Base-by-base conservation (phyloP, 139 green algal species). In the Choricystis sp. region DNA sequence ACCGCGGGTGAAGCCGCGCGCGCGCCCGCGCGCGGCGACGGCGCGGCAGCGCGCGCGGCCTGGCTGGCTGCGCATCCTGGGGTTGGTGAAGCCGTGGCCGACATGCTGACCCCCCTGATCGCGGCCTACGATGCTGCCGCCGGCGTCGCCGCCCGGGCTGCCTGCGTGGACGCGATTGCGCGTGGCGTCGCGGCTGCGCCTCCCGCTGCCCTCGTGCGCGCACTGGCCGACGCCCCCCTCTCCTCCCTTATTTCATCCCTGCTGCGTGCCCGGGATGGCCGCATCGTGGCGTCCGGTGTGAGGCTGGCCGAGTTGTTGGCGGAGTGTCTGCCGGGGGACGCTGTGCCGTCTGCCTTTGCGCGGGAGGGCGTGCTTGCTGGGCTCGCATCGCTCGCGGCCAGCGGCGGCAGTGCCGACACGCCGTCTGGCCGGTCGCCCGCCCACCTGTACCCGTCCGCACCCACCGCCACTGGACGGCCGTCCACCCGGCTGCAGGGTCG, bases 291-390 rank as follows among this genome's bases (percentile, higher is more conserved):
- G 28, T 66, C 59, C 25, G 73, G 67, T 4, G 64, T 85, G 48
- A 73, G 75, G 67, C 63, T 72, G 28, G 5, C 64, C 1, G 62
- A 48, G 26, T 16, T 19, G 21, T 4, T 1, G 26, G 2, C 2
- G 24, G 58, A 3, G 27, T 73, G 26, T 28, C 40, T 52, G 40
- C 40, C 40, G 40, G 40, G n/a, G n/a, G n/a, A n/a, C 40, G 9
- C 9, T 52, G 40, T 52, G 9, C 40, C 52, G 29, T 28, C 68
- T 65, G 31, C 66, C 29, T 95, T 96, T 57, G 55, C 90, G 3
- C 89, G 89, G 71, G 89, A 96, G 75, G 89, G 89, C 0, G 84
- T 95, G 2, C 74, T 89, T 49, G 81, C 94, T 67, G 83, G 78
- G 0, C 69, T 95, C 26, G 77, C 88, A 0, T 4, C 27, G 26